Conservation (phyloP, 2,329 filamentous ascomycete species). For the Ophiognomonia clavigignenti-juglandacearum region DNA sequence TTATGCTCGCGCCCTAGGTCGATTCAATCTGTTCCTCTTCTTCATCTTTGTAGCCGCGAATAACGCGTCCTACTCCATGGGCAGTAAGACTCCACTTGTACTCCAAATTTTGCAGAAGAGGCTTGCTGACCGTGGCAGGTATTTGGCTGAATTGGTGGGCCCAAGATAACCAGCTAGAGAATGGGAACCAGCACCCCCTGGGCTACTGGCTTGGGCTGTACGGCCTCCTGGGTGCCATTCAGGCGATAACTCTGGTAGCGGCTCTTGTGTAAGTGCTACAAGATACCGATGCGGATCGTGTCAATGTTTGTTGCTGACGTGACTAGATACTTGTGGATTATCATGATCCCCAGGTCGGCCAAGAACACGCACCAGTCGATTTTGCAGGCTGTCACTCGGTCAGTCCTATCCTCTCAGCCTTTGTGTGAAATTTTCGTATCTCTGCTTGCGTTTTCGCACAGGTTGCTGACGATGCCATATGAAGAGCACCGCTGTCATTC, state of each 20-base stretch:
- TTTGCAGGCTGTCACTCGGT: slow-evolving; percentile 3
- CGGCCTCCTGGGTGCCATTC: not conserved
- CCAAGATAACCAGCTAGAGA: slow-evolving; percentile 17
- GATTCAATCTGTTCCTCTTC: slow-evolving; percentile 3
- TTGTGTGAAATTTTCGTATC: not conserved
- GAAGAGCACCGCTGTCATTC: slow-evolving; percentile 18
- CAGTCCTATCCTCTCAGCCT: not conserved
- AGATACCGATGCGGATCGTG: not conserved
- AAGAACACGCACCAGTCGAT: slow-evolving; percentile 4
- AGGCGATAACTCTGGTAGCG: not conserved
- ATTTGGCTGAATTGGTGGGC: slow-evolving; percentile 28
- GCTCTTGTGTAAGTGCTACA: not conserved
- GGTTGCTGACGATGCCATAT: not conserved
- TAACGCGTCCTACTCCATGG: slow-evolving; percentile 18
- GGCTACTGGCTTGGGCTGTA: slow-evolving; percentile 23
- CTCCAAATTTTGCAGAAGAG: not conserved
- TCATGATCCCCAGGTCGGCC: slow-evolving; percentile 2
- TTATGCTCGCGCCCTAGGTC: slow-evolving; percentile 4
- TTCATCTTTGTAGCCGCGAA: not conserved
- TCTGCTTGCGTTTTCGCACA: not conserved
- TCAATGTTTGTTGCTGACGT: not conserved
- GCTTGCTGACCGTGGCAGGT: slow-evolving; percentile 11
- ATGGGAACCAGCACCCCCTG: slow-evolving; percentile 4
- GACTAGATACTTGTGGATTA: not conserved
- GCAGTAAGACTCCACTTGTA: slow-evolving; percentile 17